Percentiles rank a stretch among this genome's conserved stretches.
phyloP scores from a whole-genome alignment of 2,329 filamentous ascomycete genomes.

The Talaromyces funiculosus region DNA sequence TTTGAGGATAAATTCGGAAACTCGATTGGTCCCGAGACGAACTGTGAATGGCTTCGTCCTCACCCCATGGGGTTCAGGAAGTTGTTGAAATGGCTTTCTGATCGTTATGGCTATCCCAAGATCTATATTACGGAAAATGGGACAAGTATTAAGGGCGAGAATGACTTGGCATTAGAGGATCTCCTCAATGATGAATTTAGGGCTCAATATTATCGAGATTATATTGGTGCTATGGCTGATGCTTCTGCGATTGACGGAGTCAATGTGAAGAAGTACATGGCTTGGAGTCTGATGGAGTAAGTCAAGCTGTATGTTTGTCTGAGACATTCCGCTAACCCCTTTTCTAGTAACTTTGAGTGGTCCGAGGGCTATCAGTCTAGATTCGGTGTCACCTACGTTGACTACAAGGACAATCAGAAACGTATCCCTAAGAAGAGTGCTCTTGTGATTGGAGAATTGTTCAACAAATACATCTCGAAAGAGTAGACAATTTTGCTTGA shows the following conservation, averaged over 20 bases:
- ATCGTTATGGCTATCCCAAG: constrained; percentile 67
- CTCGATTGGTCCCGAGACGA: constrained; percentile 73
- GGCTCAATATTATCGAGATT: constrained; percentile 69
- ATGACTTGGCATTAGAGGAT: constrained; percentile 63
- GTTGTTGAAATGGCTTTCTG: constrained; percentile 69
- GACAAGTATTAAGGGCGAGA: constrained; percentile 77
- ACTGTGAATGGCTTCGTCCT: constrained; percentile 74
- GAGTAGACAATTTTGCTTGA: constrained; percentile 27
- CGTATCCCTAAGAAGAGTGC: constrained; percentile 81
- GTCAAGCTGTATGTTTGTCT: constrained; percentile 22
- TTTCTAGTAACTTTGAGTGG: constrained; percentile 72
- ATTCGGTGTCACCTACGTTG: constrained; percentile 78
- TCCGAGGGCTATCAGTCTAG: constrained; percentile 85
- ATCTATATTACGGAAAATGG: constrained; percentile 90
- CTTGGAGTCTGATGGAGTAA: constrained; percentile 80
- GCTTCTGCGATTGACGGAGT: constrained; percentile 68
- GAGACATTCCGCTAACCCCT: not conserved
- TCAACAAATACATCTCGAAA: constrained; percentile 65
- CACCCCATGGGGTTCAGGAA: constrained; percentile 71
- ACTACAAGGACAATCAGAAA: constrained; percentile 74
- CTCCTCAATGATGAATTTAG: constrained; percentile 79
- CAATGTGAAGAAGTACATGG: constrained; percentile 73
- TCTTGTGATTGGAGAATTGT: constrained; percentile 62
- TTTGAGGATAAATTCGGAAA: constrained; percentile 67
- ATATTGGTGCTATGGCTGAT: constrained; percentile 70